These are phyloP conservation scores for Calonectria ilicicola DNA, from an alignment of 2,329 filamentous ascomycete genomes.

Conservation along the genomic window DNA sequence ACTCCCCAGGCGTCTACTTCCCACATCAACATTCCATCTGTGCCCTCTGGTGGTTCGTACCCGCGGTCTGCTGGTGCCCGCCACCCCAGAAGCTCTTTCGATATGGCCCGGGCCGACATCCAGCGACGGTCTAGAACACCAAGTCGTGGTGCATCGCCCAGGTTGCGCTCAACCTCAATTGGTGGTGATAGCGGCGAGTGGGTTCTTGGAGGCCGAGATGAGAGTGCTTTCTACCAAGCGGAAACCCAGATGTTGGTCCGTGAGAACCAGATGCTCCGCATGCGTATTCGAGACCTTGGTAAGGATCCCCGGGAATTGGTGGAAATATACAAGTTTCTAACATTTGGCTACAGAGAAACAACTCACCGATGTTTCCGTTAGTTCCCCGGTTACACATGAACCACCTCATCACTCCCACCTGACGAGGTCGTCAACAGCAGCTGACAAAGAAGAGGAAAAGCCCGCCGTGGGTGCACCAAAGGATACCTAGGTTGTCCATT, in stretches of 20 bases:
- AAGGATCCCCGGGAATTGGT: slow-evolving; percentile 39
- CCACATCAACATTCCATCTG: slow-evolving; percentile 47
- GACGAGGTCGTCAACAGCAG: slow-evolving; percentile 58
- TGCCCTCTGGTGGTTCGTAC: slow-evolving; percentile 54
- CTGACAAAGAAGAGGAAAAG: slow-evolving; percentile 51
- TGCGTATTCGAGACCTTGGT: slow-evolving; percentile 81
- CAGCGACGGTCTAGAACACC: slow-evolving; percentile 70
- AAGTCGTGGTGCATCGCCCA: slow-evolving; percentile 68
- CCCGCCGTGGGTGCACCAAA: slow-evolving; percentile 24
- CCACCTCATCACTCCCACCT: slow-evolving; percentile 63
- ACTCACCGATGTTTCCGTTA: slow-evolving; percentile 56
- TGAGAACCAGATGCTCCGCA: slow-evolving; percentile 86
- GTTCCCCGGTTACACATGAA: slow-evolving; percentile 52
- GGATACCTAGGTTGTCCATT: slow-evolving; percentile 23
- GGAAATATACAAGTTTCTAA: slow-evolving; percentile 20
- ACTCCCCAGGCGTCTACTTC: slow-evolving; percentile 49
- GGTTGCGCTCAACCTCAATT: slow-evolving; percentile 68
- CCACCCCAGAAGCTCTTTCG: slow-evolving; percentile 69
- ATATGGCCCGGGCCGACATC: slow-evolving; percentile 67
- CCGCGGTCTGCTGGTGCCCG: slow-evolving; percentile 64
- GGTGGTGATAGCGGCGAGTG: slow-evolving; percentile 71
- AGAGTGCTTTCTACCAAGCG: slow-evolving; percentile 84
- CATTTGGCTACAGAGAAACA: slow-evolving; percentile 59
- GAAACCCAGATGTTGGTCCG: slow-evolving; percentile 82
- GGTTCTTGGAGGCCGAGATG: slow-evolving; percentile 75